Evolutionary conservation across 2,329 filamentous ascomycete species (phyloP).

Genomic region (Stachybotrys echinatus): DNA sequence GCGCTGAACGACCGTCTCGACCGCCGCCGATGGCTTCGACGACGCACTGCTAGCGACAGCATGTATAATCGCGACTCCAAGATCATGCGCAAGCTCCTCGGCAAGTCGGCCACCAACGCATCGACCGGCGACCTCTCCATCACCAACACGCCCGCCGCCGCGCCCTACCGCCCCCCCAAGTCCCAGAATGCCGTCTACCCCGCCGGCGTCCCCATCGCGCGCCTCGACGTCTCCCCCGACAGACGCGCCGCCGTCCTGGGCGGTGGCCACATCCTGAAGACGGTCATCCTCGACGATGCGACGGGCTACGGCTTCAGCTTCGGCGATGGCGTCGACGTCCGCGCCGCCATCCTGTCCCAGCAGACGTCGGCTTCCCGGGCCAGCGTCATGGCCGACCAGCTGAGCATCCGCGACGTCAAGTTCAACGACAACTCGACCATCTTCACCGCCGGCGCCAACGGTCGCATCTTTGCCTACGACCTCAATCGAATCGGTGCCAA

Average conservation of each 20-base stretch:
- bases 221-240: slow-evolving; percentile 54
- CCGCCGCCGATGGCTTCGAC: slow-evolving; percentile 25
- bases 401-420: slow-evolving; percentile 59
- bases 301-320: slow-evolving; percentile 34
- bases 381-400: slow-evolving; percentile 44
- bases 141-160: slow-evolving; percentile 37
- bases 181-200: slow-evolving; percentile 51
- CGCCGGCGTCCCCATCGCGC: slow-evolving; percentile 48
- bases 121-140: slow-evolving; percentile 38
- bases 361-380: slow-evolving; percentile 34
- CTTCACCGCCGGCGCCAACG: slow-evolving; percentile 59
- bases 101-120: slow-evolving; percentile 44
- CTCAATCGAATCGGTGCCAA: slow-evolving; percentile 42
- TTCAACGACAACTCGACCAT: slow-evolving; percentile 51
- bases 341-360: slow-evolving; percentile 48
- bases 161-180: slow-evolving; percentile 44
- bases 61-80: slow-evolving; percentile 51
- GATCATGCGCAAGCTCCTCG: slow-evolving; percentile 57
- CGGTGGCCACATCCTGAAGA: slow-evolving; percentile 56
- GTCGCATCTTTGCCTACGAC: slow-evolving; percentile 62
- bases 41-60: slow-evolving; percentile 18
- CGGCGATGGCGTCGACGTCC: slow-evolving; percentile 53
- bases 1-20: neutral
- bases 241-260: slow-evolving; percentile 51
- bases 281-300: slow-evolving; percentile 47